Conservation (phyloP, 2,329 filamentous ascomycete genomes). For the Orbilia quercus region DNA sequence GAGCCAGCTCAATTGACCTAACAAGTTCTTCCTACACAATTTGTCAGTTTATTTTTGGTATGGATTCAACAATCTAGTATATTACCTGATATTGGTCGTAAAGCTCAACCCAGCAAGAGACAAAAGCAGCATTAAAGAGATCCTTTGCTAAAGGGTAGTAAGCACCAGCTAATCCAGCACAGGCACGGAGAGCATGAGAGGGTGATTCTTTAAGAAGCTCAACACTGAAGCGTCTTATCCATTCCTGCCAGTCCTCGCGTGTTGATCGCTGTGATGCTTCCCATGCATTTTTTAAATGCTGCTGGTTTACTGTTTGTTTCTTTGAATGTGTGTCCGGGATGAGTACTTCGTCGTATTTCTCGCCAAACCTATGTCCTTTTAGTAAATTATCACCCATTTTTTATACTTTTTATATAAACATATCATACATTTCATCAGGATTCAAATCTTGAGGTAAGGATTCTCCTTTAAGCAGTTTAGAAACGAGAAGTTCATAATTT, state of each 20-base stretch:
- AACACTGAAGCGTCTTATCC: conserved; percentile 95
- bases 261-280: conserved; percentile 97
- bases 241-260: conserved; percentile 98
- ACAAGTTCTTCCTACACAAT: conserved; percentile 81
- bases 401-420: conserved; percentile 5
- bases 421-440: conserved; percentile 72
- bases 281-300: conserved; percentile 97
- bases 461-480: conserved; percentile 93
- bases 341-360: conserved; percentile 80
- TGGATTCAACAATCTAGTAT: conserved; percentile 22
- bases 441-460: conserved; percentile 94
- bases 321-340: conserved; percentile 88
- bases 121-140: conserved; percentile 98
- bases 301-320: conserved; percentile 96
- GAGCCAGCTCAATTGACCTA: conserved; percentile 91
- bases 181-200: conserved; percentile 92
- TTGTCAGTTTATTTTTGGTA: conserved; percentile 29
- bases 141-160: conserved; percentile 92
- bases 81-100: conserved; percentile 87
- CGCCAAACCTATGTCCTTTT: conserved; percentile 69
- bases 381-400: background rate
- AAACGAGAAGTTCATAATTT: conserved; percentile 91
- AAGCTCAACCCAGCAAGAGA: conserved; percentile 97
- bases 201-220: conserved; percentile 94
- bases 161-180: conserved; percentile 87